Evolutionary conservation across 352 stramenopile genomes (phyloP).

Genomic region (Pythium sukuiense): DNA sequence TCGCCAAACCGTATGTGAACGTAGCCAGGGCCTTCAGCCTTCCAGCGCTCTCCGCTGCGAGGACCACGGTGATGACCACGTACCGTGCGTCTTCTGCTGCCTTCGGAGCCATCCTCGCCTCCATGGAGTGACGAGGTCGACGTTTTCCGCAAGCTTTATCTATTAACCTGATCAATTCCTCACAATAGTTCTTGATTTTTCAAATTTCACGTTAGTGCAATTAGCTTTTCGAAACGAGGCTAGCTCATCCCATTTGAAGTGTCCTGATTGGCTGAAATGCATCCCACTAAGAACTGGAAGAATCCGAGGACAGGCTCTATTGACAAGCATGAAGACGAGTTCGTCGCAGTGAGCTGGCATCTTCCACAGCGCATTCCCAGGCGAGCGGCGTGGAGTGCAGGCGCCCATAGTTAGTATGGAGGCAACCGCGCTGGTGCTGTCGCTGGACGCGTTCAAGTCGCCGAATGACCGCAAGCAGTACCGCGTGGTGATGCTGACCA

Average conservation of each 20-base stretch:
- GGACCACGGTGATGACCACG: slow-evolving; percentile 69
- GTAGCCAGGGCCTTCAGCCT: slow-evolving; percentile 70
- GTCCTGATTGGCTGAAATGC: slow-evolving; percentile 24
- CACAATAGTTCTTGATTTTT: neutral
- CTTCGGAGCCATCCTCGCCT: slow-evolving; percentile 53
- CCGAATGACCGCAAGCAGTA: slow-evolving; percentile 56
- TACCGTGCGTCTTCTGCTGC: slow-evolving; percentile 68
- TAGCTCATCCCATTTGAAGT: neutral
- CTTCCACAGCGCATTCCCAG: neutral
- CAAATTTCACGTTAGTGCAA: slow-evolving; percentile 5
- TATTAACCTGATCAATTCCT: neutral
- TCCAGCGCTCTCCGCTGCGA: slow-evolving; percentile 62
- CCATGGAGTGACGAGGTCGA: slow-evolving; percentile 41
- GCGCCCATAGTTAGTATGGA: neutral
- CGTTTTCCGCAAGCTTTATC: neutral
- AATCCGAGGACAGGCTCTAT: slow-evolving; percentile 16
- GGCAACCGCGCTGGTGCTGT: slow-evolving; percentile 2
- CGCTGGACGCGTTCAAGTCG: slow-evolving; percentile 40
- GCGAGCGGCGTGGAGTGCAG: neutral
- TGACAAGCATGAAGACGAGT: slow-evolving; percentile 12
- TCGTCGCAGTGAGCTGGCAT: neutral
- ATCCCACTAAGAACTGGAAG: slow-evolving; percentile 30
- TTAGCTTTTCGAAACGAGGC: neutral
- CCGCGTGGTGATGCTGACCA: slow-evolving; percentile 48
- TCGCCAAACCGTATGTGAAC: slow-evolving; percentile 64